Percentiles rank a stretch among this genome's conserved stretches.
Evolutionary conservation across 2,329 filamentous ascomycete genomes (phyloP).

Genomic region (Emydomyces testavorans): DNA sequence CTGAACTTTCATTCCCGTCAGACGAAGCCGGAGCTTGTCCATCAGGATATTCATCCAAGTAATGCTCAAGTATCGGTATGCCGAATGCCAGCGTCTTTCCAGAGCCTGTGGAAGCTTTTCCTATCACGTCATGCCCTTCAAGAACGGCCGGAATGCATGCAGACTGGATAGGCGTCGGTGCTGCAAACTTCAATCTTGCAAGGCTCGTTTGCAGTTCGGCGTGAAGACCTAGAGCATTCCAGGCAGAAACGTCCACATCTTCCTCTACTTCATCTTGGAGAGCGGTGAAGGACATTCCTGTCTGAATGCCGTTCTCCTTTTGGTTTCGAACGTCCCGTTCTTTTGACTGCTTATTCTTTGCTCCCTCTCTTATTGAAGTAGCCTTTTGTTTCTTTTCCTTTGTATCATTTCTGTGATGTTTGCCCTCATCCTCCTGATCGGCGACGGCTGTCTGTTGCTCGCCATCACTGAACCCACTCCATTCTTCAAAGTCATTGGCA

Average conservation of each 20-base stretch:
- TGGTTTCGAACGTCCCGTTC: not conserved
- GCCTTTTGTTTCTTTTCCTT: constrained; percentile 21
- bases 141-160: constrained; percentile 71
- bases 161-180: constrained; percentile 71
- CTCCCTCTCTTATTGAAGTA: constrained; percentile 23
- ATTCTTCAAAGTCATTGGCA: constrained; percentile 43
- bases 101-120: constrained; percentile 91
- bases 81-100: constrained; percentile 94
- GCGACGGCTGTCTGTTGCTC: constrained; percentile 13
- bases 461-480: constrained; percentile 53
- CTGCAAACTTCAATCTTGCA: constrained; percentile 65
- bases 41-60: constrained; percentile 44
- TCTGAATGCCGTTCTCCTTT: constrained; percentile 20
- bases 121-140: constrained; percentile 78
- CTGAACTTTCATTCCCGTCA: constrained; percentile 28
- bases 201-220: constrained; percentile 60
- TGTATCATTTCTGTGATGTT: constrained; percentile 18
- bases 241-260: constrained; percentile 60
- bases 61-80: constrained; percentile 81
- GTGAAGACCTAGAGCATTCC: constrained; percentile 64
- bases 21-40: constrained; percentile 26
- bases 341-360: constrained; percentile 24
- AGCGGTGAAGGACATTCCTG: constrained; percentile 29
- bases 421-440: not conserved
- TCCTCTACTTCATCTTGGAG: constrained; percentile 40